Conservation (phyloP, 768 basidiomycete genomes). For the Boletus vinaceobasis region DNA sequence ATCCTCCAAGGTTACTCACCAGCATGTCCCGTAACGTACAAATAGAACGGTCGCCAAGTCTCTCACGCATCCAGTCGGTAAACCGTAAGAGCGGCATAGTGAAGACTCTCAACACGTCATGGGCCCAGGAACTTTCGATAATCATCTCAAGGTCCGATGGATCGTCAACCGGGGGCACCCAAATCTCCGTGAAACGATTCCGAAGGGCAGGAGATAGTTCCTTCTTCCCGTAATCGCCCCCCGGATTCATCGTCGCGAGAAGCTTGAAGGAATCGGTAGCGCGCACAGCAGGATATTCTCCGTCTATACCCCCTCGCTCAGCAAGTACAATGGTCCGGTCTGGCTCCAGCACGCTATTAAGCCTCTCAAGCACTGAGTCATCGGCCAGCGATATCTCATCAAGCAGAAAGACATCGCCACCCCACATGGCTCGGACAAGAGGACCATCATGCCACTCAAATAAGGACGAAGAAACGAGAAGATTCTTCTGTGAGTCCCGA, state of each 20-base stretch:
- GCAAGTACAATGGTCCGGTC: conserved; percentile 85
- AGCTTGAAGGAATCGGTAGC: conserved; percentile 78
- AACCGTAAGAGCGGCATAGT: conserved; percentile 72
- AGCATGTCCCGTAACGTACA: conserved; percentile 85
- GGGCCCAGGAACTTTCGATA: conserved; percentile 64
- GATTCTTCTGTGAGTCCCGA: conserved; percentile 39
- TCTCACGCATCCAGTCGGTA: conserved; percentile 69
- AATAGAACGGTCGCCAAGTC: conserved; percentile 59
- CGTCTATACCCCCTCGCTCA: conserved; percentile 79
- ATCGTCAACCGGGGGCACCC: conserved; percentile 86
- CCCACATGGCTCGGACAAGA: conserved; percentile 87
- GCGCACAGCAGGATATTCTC: conserved; percentile 60
- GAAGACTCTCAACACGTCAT: conserved; percentile 48
- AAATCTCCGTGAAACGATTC: conserved; percentile 98
- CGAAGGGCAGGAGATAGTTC: conserved; percentile 95
- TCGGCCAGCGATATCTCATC: conserved; percentile 98
- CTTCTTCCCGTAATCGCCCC: conserved; percentile 98
- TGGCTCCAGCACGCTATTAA: conserved; percentile 97
- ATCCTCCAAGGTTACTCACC: conserved; percentile 42
- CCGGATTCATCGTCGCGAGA: conserved; percentile 98
- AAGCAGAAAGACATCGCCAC: conserved; percentile 81
- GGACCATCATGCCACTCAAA: conserved; percentile 99
- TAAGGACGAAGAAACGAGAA: conserved; percentile 61
- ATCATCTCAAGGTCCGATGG: conserved; percentile 76
- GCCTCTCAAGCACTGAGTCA: conserved; percentile 93